Evolutionary conservation across 176 grass and related monocot species (phyloP).

Genomic region (Juncus effusus): DNA sequence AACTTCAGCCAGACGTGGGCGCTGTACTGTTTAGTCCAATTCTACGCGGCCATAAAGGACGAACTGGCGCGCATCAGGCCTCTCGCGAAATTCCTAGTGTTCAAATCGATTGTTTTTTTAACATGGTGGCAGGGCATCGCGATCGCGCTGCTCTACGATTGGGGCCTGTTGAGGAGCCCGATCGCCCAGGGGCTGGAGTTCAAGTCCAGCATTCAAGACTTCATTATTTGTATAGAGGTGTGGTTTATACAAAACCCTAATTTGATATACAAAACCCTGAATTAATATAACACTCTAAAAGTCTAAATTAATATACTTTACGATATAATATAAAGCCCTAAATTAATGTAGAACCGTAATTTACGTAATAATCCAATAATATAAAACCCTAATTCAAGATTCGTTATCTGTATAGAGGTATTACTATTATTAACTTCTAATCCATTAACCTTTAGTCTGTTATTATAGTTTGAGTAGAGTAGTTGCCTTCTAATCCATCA

Average conservation of each 20-base stretch:
- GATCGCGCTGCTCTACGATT: slow-evolving; percentile 74
- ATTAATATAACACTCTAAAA: no score
- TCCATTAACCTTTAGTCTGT: no score
- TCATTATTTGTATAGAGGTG: slow-evolving; percentile 99
- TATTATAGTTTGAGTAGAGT: no score
- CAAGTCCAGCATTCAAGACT: slow-evolving; percentile 94
- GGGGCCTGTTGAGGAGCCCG: slow-evolving; percentile 68
- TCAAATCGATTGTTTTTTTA: slow-evolving; percentile 98
- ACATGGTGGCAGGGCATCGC: slow-evolving; percentile 97
- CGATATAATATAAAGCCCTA: not conserved
- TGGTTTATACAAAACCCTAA: slow-evolving; percentile 2
- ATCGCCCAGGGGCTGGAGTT: slow-evolving; percentile 78
- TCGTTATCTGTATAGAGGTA: no score
- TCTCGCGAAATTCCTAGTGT: slow-evolving; percentile 85
- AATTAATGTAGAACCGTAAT: slow-evolving; percentile 23
- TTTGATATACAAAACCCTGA: no score
- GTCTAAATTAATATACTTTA: no score
- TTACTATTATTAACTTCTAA: no score
- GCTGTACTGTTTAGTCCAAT: slow-evolving; percentile 87
- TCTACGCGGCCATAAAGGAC: slow-evolving; percentile 91
- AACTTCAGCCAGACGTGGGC: slow-evolving; percentile 99
- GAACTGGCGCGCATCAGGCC: slow-evolving; percentile 89
- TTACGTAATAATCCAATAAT: slow-evolving; percentile 1
- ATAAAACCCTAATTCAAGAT: not conserved
- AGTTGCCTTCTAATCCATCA: no score